Evolutionary conservation across 345 rosid species (phyloP), one percentile per base, ranked within the genome.

Genomic region (Sisymbrium altissimum): DNA sequence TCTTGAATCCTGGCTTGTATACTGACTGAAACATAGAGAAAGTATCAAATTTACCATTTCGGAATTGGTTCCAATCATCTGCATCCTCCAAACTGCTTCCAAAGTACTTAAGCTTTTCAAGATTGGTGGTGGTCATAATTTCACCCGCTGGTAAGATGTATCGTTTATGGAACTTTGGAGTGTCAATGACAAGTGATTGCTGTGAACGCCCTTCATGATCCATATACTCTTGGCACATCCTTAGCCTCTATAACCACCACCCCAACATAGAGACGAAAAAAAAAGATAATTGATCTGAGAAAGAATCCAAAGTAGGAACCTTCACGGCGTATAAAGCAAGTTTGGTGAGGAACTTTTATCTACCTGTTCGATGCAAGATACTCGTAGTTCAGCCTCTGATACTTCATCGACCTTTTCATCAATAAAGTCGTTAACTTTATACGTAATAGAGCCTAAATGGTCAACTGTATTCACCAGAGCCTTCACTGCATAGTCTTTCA

Each of bases 71-170:
- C 95, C 95, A 87, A 8, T 85, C 89, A 55, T 93, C 96, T 73
- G 81, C 97, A 54, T 86, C 92, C 30, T 90, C 96, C 17, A 93
- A 79, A 77, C 86, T 85, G 84, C 90, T 85, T 76, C 94, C 92
- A 35, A 74, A 55, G 78, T 83, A 81, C 72, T 83, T 88, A 15
- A 91, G 80, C 77, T 91, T 88, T 6, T 84, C 82, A 27, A 80
- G 84, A 73, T 81, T 79, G 9, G 86, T 81, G 1, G 84, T 80
- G 36, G 78, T 67, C 90, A 88, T 81, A 11, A 88, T 84, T 82
- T 91, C 96, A 35, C 96, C 98, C 14, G 83, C 98, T 94, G 97
- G 98, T 78, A 94, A 85, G 66, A 91, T 86, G 82, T 91, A 94
- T 6, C 90, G 86, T 78, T 94, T 94, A 75, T 85, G 94, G 81